Conservation (phyloP, 306 rosid genomes). For the Casuarina equisetifolia region DNA sequence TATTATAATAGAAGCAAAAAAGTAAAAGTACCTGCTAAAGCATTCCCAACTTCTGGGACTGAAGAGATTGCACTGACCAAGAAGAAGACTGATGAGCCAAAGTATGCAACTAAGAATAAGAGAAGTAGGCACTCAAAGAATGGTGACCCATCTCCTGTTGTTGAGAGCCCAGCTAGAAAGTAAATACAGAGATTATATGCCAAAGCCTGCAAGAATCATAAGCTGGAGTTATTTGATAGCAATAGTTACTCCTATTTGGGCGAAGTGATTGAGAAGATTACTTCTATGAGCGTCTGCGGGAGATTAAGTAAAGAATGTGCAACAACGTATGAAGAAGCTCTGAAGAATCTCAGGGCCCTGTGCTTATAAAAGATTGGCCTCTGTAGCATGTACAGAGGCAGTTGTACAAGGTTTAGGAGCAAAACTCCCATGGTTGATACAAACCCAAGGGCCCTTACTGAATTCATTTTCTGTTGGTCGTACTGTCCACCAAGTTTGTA, state of each 20-base stretch:
- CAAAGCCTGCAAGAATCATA: constrained; percentile 4
- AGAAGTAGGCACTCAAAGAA: constrained; percentile 6
- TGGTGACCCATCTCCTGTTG: constrained; percentile 3
- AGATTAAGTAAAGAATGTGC: constrained; percentile 8
- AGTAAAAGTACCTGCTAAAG: constrained; percentile 5
- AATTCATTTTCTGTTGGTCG: constrained; percentile 14
- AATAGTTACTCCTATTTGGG: not conserved
- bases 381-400: constrained; percentile 17
- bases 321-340: constrained; percentile 7
- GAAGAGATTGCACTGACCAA: constrained; percentile 9
- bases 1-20: not conserved
- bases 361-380: constrained; percentile 20
- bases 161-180: constrained; percentile 9
- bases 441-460: constrained; percentile 11
- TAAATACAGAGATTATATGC: not conserved
- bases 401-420: constrained; percentile 9
- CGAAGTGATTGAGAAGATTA: constrained; percentile 2
- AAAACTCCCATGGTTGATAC: constrained; percentile 6
- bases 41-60: constrained; percentile 9
- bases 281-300: constrained; percentile 17
- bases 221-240: not conserved
- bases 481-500: constrained; percentile 11
- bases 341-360: constrained; percentile 4
- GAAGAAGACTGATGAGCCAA: constrained; percentile 17
- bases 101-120: constrained; percentile 2